Evolutionary conservation across 2,329 filamentous ascomycete genomes (phyloP).

Genomic region (Cryphonectria carpinicola): DNA sequence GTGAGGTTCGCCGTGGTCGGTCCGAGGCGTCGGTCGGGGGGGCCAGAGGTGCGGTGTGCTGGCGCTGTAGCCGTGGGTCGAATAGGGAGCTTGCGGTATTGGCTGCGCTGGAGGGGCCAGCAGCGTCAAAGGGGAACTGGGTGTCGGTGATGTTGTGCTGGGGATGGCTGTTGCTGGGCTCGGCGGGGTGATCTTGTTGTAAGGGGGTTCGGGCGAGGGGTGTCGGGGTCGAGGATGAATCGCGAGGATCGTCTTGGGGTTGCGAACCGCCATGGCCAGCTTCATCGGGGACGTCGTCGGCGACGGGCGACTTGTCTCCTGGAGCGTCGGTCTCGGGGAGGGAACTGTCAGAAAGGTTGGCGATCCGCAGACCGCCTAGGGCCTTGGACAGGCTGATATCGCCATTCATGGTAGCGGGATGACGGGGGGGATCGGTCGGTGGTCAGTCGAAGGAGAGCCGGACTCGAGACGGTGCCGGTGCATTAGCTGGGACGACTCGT

Average conservation of each 20-base stretch:
- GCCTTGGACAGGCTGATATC: constrained; percentile 91
- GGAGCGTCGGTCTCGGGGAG: constrained; percentile 38
- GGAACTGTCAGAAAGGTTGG: constrained; percentile 82
- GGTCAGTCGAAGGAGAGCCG: constrained; percentile 21
- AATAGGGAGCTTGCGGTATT: constrained; percentile 6
- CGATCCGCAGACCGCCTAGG: constrained; percentile 92
- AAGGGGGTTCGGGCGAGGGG: constrained; percentile 30
- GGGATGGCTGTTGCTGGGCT: constrained; percentile 9
- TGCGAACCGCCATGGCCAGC: constrained; percentile 33
- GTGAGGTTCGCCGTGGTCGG: constrained; percentile 30
- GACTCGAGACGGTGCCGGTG: constrained; percentile 24
- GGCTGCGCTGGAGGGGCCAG: constrained; percentile 28
- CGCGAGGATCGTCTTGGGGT: constrained; percentile 16
- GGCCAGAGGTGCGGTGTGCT: constrained; percentile 25
- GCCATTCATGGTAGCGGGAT: constrained; percentile 71
- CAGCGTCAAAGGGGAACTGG: constrained; percentile 8
- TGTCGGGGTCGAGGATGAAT: constrained; percentile 17
- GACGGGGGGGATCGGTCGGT: constrained; percentile 20
- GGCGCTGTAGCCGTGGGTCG: constrained; percentile 10
- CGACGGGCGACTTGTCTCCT: constrained; percentile 38
- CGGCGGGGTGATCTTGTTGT: constrained; percentile 10
- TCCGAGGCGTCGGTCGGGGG: constrained; percentile 20
- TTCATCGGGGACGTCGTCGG: constrained; percentile 35
- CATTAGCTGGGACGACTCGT: constrained; percentile 20
- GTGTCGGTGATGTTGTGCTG: constrained; percentile 15